These are phyloP conservation scores for Glycine latifolia DNA, from an alignment of 306 rosid species.

Conservation along the genomic window DNA sequence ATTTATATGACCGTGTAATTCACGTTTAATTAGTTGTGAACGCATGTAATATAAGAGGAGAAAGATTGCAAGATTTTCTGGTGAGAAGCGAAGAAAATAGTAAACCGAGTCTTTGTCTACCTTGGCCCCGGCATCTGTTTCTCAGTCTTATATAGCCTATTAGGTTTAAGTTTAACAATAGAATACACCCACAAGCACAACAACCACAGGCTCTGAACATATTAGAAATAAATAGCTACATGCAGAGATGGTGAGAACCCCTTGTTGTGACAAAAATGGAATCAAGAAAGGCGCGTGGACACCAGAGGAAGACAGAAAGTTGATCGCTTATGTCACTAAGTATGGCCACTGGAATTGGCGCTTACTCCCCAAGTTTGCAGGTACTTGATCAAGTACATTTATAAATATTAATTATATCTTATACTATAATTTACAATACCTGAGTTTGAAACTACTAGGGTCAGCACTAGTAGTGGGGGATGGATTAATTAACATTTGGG, in stretches of 20 bases:
- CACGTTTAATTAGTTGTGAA: conserved; percentile 31
- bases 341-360: conserved; percentile 89
- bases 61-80: not conserved
- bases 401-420: not conserved
- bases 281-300: conserved; percentile 74
- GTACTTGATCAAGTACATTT: not conserved
- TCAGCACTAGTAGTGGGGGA: not conserved
- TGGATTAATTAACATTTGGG: too few relatives aligned
- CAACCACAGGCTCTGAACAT: too few relatives aligned
- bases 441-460: too few relatives aligned
- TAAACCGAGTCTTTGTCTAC: conserved; percentile 2
- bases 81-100: conserved; percentile 5
- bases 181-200: not conserved
- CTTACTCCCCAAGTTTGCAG: conserved; percentile 70
- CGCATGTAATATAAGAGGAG: not conserved
- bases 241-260: conserved; percentile 64
- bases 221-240: not conserved
- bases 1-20: not conserved
- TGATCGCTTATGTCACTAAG: conserved; percentile 65
- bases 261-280: conserved; percentile 58
- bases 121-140: not conserved
- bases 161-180: not conserved
- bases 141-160: not conserved
- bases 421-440: not conserved
- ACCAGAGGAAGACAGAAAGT: conserved; percentile 69